Percentiles rank a stretch among this genome's conserved stretches.
phyloP scores from a whole-genome alignment of 148 eudicot genomes.

The Camellia japonica region DNA sequence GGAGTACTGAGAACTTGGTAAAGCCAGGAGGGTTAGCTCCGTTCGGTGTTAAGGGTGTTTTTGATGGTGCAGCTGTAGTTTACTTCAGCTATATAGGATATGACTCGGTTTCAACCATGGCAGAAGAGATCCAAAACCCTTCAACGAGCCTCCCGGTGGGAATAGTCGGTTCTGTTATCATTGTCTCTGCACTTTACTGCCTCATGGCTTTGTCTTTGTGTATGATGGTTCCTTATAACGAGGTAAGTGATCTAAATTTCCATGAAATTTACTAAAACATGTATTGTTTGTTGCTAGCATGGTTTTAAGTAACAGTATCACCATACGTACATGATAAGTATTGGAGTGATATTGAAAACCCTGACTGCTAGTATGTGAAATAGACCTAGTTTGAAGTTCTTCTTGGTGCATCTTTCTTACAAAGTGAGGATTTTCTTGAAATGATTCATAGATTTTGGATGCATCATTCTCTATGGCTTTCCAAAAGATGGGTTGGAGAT shows the following conservation, averaged over 20 bases:
- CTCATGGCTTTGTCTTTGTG: conserved; percentile 74
- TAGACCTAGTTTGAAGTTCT: not conserved
- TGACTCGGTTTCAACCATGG: conserved; percentile 88
- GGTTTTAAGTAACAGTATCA: too few species aligned
- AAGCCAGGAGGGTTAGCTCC: conserved; percentile 70
- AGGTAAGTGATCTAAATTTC: conserved; percentile 31
- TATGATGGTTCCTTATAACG: conserved; percentile 63
- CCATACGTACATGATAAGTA: too few species aligned
- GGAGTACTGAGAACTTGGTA: conserved; percentile 53
- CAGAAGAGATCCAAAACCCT: conserved; percentile 83
- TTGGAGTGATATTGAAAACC: too few species aligned
- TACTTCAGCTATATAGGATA: conserved; percentile 84
- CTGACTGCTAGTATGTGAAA: not conserved
- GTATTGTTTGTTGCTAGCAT: not conserved
- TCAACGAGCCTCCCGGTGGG: conserved; percentile 65
- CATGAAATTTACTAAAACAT: not conserved
- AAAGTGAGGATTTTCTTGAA: not conserved
- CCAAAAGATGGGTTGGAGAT: conserved; percentile 68
- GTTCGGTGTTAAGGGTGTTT: conserved; percentile 63
- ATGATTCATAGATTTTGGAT: conserved; percentile 43
- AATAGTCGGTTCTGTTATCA: conserved; percentile 72
- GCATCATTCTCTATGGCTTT: conserved; percentile 85
- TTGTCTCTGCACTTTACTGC: conserved; percentile 68
- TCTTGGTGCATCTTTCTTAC: not conserved
- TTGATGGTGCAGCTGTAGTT: conserved; percentile 82